A percentile compares a stretch with the other conserved stretches of the same genome.
Conservation (phyloP, 805 yeast species). For the Schwanniomyces vanrijiae region DNA sequence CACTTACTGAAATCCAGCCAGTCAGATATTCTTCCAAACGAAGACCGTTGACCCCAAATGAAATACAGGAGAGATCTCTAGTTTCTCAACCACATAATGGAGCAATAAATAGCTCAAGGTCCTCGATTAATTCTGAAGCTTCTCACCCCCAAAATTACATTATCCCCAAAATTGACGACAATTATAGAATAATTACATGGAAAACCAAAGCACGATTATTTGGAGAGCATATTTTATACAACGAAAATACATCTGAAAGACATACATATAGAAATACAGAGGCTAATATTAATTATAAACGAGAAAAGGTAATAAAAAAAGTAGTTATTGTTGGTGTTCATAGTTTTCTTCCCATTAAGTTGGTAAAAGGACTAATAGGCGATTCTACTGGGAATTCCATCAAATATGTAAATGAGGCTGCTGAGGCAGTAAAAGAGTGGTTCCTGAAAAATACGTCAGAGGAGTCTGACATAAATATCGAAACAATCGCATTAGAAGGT, state of each 20-base stretch:
- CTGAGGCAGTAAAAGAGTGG: constrained; percentile 31
- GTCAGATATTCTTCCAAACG: constrained; percentile 29
- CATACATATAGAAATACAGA: constrained; percentile 24
- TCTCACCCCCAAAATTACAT: constrained; percentile 3
- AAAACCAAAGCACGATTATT: constrained; percentile 21
- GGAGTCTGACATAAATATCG: constrained; percentile 19
- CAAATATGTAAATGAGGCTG: constrained; percentile 26
- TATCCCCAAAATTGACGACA: constrained; percentile 22
- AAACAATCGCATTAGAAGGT: constrained; percentile 42
- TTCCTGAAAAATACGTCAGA: constrained; percentile 7
- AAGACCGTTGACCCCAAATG: constrained; percentile 34
- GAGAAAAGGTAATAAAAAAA: constrained; percentile 12
- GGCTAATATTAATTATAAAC: constrained; percentile 8
- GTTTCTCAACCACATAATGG: constrained; percentile 1
- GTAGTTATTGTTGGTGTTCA: constrained; percentile 38
- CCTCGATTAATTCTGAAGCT: constrained; percentile 2
- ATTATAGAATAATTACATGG: constrained; percentile 22
- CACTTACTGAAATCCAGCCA: constrained; percentile 32
- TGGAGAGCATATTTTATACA: constrained; percentile 21
- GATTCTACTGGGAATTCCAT: constrained; percentile 37
- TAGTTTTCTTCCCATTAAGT: constrained; percentile 40
- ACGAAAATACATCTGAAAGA: constrained; percentile 18
- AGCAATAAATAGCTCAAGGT: constrained; percentile 1
- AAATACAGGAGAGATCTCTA: constrained; percentile 30
- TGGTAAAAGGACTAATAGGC: constrained; percentile 35